phyloP scores from a whole-genome alignment of 345 rosid genomes.

The Corchorus olitorius region DNA sequence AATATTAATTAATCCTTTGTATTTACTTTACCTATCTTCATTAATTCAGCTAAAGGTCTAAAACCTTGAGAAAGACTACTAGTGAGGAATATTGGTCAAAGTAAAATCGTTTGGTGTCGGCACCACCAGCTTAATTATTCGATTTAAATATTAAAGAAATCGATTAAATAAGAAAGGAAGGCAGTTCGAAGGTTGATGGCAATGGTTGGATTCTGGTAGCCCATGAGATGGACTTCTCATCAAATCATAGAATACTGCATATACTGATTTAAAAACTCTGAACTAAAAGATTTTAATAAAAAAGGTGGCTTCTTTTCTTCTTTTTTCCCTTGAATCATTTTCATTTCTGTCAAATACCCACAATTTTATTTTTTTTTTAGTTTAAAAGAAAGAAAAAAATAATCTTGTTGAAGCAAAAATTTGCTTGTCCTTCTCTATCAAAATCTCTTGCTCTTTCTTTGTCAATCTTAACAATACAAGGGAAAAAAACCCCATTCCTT shows the following conservation, averaged over 20 bases:
- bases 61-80: background rate
- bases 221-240: constrained; percentile 10
- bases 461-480: constrained; percentile 11
- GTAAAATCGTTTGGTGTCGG: constrained; percentile 9
- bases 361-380: background rate
- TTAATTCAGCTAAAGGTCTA: background rate
- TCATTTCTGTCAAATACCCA: background rate
- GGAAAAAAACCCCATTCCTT: constrained; percentile 13
- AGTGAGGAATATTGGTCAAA: background rate
- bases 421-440: constrained; percentile 44
- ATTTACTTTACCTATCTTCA: background rate
- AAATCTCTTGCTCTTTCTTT: constrained; percentile 18
- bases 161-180: background rate
- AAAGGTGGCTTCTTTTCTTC: background rate
- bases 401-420: constrained; percentile 22
- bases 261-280: background rate
- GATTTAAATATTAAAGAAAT: background rate
- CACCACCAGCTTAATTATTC: background rate
- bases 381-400: too few species aligned
- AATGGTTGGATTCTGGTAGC: constrained; percentile 12
- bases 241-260: background rate
- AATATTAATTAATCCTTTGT: too few species aligned
- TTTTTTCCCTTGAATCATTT: too few species aligned
- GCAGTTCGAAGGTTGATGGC: constrained; percentile 8
- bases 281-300: background rate